Conservation (phyloP, 1,139 yeast genomes). For the Magnusiomyces starmeri region DNA sequence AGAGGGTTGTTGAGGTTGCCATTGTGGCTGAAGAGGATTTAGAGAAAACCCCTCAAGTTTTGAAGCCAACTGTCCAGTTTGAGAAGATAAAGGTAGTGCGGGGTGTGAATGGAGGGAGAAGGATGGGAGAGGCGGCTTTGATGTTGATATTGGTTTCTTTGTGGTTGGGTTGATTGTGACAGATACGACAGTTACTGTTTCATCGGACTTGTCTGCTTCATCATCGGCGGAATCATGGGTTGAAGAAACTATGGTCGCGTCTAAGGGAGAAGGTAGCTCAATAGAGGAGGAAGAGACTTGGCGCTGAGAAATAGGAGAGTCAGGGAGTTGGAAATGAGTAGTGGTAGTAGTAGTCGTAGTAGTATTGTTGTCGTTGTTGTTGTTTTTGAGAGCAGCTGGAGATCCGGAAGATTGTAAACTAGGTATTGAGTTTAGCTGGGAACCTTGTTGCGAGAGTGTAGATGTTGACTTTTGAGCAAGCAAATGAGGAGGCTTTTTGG, state of each 20-base stretch:
- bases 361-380: neutral
- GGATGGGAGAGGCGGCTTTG: neutral
- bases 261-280: too few species aligned
- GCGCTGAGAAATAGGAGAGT: too few species aligned
- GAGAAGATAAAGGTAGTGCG: neutral
- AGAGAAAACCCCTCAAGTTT: neutral
- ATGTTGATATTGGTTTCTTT: neutral
- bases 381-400: too few species aligned
- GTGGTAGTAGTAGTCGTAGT: neutral
- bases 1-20: neutral
- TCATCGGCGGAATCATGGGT: too few species aligned
- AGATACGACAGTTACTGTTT: neutral
- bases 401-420: too few species aligned
- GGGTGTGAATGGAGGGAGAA: neutral
- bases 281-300: too few species aligned
- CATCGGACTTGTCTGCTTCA: neutral
- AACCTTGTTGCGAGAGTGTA: too few species aligned
- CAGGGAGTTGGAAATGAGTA: too few species aligned
- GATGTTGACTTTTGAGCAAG: too few species aligned
- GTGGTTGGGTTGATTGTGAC: neutral
- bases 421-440: too few species aligned
- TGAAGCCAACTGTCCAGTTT: neutral
- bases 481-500: constrained; percentile 14
- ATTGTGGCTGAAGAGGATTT: neutral
- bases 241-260: too few species aligned